Evolutionary conservation across 192 early-diverging fungal genomes (phyloP), one percentile per base, ranked within the genome.

Genomic region (Linderina pennispora): DNA sequence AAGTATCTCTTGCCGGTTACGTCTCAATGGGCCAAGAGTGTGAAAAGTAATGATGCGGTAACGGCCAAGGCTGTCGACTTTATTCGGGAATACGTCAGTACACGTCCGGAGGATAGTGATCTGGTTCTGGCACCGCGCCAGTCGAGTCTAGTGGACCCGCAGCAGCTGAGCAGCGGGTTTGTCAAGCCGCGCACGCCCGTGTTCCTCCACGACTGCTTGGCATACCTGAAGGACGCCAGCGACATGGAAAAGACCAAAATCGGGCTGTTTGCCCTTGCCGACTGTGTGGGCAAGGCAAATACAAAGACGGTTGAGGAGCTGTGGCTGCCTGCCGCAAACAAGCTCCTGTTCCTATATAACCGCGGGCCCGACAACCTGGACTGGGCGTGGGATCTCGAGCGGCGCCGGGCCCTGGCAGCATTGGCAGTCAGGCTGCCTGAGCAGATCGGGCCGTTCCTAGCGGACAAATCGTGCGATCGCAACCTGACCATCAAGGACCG

Each of bases 191-290:
- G 68, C 36, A 53, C 32, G 10, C 68, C 68, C 0, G 53, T 45
- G 28, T 72, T 72, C 35, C 25, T 72, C 31, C 56, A 50, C 32
- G 61, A 72, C 53, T 63, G 60, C 22, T 24, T 66, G 20, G 56
- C 51, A 11, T 66, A 66, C 22, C 40, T 66, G 23, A 50, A 50
- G 31, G 13, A 35, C 34, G 36, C 20, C 14, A 49, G 51, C 44
- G 31, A 15, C 10, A n/a, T 9, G 24, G 62, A 65, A 35, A 39
- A 43, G 7, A 44, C 47, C 5, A 13, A 44, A 16, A 48, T 65
- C 21, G 68, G 48, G 0, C 40, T 72, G 25, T 59, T 57, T 56
- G 55, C 68, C 2, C 9, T 59, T n/a, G 32, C 45, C 8, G 35
- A 55, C 10, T 52, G 61, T 21, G 56, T 72, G 18, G 58, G 59